A percentile compares a stretch with the other conserved stretches of the same genome.
These are phyloP conservation scores for Trametes villosa DNA, from an alignment of 768 basidiomycete species.

Conservation along the genomic window DNA sequence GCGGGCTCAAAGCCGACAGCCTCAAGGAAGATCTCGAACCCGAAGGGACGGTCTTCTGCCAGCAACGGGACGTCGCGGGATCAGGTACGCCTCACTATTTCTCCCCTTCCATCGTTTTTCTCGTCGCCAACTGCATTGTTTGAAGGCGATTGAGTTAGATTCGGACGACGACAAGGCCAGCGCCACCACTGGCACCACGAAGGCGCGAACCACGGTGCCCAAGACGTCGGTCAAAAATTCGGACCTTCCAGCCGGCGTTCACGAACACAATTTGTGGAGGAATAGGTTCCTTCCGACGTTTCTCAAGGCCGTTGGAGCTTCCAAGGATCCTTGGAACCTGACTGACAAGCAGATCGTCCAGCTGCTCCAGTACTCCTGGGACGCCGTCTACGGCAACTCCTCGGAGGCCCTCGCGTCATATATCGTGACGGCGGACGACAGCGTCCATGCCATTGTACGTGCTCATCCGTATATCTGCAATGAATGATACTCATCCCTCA, in stretches of 20 bases:
- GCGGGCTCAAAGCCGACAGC: neutral
- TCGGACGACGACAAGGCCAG: neutral
- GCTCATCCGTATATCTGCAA: neutral
- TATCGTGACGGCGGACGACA: neutral
- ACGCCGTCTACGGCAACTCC: neutral
- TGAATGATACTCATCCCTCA: too few species aligned
- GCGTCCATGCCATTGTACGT: neutral
- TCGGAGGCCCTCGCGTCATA: too few species aligned
- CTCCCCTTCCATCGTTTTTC: too few species aligned
- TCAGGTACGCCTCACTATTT: too few species aligned
- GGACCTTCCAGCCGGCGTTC: neutral
- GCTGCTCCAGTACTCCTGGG: neutral
- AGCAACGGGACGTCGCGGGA: too few species aligned
- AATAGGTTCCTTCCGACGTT: slow-evolving; percentile 1
- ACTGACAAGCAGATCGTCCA: neutral
- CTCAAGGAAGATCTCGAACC: neutral
- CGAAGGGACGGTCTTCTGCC: neutral
- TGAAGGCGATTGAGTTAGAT: neutral
- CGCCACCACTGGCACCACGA: neutral
- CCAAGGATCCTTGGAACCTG: neutral
- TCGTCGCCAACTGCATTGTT: too few species aligned
- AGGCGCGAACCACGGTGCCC: too few species aligned
- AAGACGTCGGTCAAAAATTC: neutral
- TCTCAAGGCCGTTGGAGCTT: neutral
- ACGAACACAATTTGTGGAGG: neutral